Conservation (phyloP, 2,329 filamentous ascomycete species). For the Lachnellula hyalina region DNA sequence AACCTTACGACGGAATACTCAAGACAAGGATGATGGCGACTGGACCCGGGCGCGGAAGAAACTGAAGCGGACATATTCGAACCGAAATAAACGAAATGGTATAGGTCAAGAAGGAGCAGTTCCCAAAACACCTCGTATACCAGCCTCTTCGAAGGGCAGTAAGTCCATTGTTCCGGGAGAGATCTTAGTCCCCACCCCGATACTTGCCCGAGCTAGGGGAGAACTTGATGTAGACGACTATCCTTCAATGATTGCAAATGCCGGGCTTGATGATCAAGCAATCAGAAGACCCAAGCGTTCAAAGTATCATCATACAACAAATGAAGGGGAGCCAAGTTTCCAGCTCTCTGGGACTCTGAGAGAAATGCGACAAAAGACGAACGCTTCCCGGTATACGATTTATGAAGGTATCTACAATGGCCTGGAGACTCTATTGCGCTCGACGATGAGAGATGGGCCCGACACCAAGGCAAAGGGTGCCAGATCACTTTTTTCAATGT, state of each 20-base stretch:
- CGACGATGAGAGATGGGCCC: conserved; percentile 30
- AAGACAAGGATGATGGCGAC: conserved; percentile 15
- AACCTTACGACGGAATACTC: neutral
- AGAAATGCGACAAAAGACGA: conserved; percentile 30
- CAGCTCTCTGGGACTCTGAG: conserved; percentile 30
- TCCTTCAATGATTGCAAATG: neutral
- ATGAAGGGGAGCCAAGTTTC: conserved; percentile 12
- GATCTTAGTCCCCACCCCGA: conserved; percentile 29
- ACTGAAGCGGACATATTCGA: conserved; percentile 28
- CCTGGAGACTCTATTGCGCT: conserved; percentile 40
- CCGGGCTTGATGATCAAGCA: neutral
- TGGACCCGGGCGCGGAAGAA: conserved; percentile 24
- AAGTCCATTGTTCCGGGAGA: conserved; percentile 24
- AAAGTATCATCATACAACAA: conserved; percentile 4
- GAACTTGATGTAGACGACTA: neutral
- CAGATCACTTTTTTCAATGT: conserved; percentile 44
- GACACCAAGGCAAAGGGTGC: conserved; percentile 23
- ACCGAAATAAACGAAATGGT: conserved; percentile 8
- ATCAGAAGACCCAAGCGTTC: conserved; percentile 3
- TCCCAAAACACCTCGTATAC: conserved; percentile 3
- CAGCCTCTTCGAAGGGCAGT: conserved; percentile 3
- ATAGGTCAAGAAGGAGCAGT: neutral
- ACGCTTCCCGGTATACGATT: conserved; percentile 32
- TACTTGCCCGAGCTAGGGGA: conserved; percentile 26
- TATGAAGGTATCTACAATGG: conserved; percentile 42